Evolutionary conservation across 1,284 basidiomycete species (phyloP), one percentile per base, ranked within the genome.

Genomic region (Exobasidium cylindrosporum): DNA sequence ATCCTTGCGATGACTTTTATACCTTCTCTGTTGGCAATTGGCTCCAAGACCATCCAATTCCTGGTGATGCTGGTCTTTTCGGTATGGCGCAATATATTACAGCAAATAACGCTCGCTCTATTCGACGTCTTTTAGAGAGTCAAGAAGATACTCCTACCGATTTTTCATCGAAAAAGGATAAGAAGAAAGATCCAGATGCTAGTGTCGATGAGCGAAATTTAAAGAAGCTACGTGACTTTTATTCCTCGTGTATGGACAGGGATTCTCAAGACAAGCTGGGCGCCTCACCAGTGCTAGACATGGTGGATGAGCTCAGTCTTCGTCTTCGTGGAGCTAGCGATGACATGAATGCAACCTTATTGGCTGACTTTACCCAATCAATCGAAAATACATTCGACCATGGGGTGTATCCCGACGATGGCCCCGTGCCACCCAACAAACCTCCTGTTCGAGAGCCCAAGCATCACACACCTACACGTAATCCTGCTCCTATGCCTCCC

Each of bases 1-100:
- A 97, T 79, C 95, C 95, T 0, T 98, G 95, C 82, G 90, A 97
- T 70, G 89, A 94, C 81, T 97, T 97, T 79, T 97, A 95, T 79
- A 85, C 89, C 66, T 98, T 89, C 81, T 87, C 91, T 17, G 74
- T 70, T 54, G 75, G 75, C 65, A 65, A 79, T 47, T 80, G 72
- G 72, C 70, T 64, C 28, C 66, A 62, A 4, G 21, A 64, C 2
- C 78, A 75, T 50, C 69, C 71, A 24, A 76, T 72, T 32, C 75
- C 72, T 23, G 62, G 32, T 29, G 62, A 90, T 86, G 86, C 63
- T 17, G 68, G 67, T 58, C 72, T 73, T 61, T 80, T 67, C 80
- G 85, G 83, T 83, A 45, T 66, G n/a, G 69, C 65, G 6, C 64
- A 70, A 57, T 71, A 54, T 31, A 64, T 74, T 53, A 49, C 60